Evolutionary conservation across 208 protist genomes (phyloP).

Genomic region (Blastocrithidia nonstop): DNA sequence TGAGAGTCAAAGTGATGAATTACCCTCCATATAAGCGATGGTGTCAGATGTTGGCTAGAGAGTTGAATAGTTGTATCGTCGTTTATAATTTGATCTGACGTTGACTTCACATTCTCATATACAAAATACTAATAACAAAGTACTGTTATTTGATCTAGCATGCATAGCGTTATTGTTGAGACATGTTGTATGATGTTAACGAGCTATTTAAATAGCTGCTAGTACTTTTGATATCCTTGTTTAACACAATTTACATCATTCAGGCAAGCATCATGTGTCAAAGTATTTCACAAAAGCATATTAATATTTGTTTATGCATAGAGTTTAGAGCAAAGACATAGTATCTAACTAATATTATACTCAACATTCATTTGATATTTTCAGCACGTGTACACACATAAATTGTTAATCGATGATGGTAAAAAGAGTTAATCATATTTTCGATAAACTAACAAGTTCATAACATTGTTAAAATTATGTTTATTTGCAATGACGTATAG

Average conservation of each 20-base stretch:
- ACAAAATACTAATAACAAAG: neutral
- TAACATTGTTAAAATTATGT: neutral
- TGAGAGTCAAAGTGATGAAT: too few relatives aligned
- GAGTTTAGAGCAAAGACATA: neutral
- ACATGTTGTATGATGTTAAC: too few relatives aligned
- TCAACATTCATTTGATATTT: slow-evolving; percentile 2
- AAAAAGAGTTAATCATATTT: slow-evolving; percentile 1
- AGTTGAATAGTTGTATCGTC: too few relatives aligned
- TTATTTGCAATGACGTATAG: neutral
- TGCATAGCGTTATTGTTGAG: too few relatives aligned
- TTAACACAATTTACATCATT: neutral
- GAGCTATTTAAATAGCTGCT: neutral
- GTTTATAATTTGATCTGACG: too few relatives aligned
- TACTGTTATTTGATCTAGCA: neutral
- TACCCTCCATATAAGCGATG: too few relatives aligned
- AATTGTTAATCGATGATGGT: too few relatives aligned
- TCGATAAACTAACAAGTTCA: neutral
- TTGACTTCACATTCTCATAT: too few relatives aligned
- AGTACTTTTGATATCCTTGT: neutral
- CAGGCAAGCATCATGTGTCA: neutral
- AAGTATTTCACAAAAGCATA: neutral
- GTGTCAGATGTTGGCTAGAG: too few relatives aligned
- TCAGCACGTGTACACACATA: neutral
- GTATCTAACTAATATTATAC: neutral
- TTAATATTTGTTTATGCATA: slow-evolving; percentile 1